Percentiles rank a stretch among this genome's conserved stretches.
These are phyloP conservation scores for Gentiana macrophylla DNA, from an alignment of 257 asterid genomes.

Conservation along the genomic window DNA sequence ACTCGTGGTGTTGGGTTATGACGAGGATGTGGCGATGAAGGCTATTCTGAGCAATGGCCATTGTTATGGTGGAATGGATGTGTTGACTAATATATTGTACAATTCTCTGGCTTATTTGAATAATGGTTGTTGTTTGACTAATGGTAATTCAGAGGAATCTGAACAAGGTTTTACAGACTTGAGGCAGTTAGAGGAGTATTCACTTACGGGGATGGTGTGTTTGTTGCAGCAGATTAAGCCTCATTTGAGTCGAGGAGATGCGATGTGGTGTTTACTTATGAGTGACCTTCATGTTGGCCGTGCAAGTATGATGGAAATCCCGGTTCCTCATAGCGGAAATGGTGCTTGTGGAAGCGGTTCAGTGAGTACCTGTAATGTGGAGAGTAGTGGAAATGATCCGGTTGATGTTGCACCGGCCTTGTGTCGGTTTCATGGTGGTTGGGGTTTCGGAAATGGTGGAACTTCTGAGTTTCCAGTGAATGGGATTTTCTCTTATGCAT, in stretches of 20 bases:
- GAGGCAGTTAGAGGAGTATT: slow-evolving; percentile 76
- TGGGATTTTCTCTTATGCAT: slow-evolving; percentile 40
- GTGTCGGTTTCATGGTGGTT: slow-evolving; percentile 81
- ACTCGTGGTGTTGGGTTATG: slow-evolving; percentile 58
- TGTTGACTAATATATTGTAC: slow-evolving; percentile 59
- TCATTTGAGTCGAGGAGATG: slow-evolving; percentile 69
- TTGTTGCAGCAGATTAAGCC: slow-evolving; percentile 84
- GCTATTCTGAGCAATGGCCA: slow-evolving; percentile 69
- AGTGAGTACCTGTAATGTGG: slow-evolving; percentile 23
- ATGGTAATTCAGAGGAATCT: slow-evolving; percentile 26
- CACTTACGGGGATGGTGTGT: slow-evolving; percentile 78
- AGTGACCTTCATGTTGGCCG: slow-evolving; percentile 81
- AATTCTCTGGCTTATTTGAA: slow-evolving; percentile 60
- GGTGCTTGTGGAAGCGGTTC: slow-evolving; percentile 27
- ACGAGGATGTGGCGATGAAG: slow-evolving; percentile 56
- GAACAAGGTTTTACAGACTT: slow-evolving; percentile 46
- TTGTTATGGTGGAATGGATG: slow-evolving; percentile 90
- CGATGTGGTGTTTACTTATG: slow-evolving; percentile 95
- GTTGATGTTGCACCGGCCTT: slow-evolving; percentile 63
- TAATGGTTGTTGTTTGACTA: slow-evolving; percentile 27
- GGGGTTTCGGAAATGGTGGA: slow-evolving; percentile 78
- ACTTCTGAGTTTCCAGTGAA: slow-evolving; percentile 52
- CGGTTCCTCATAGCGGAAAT: slow-evolving; percentile 38
- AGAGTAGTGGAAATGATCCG: slow-evolving; percentile 34
- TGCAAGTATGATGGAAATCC: slow-evolving; percentile 86